A percentile compares a stretch with the other conserved stretches of the same genome.
Conservation (phyloP, 345 rosid species). For the Raphanus sativus region DNA sequence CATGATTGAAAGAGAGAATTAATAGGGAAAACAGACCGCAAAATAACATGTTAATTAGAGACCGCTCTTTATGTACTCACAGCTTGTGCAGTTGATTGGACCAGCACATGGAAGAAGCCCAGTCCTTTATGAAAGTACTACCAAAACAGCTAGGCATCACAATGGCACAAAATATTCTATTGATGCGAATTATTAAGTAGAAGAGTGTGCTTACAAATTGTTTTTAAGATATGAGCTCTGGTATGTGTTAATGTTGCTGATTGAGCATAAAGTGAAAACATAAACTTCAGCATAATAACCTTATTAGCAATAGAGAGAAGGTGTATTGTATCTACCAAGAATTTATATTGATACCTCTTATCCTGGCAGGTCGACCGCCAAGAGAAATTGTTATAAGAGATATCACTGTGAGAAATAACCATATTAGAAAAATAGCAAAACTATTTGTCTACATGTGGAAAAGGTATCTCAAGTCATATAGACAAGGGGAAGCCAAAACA, state of each 20-base stretch:
- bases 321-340: neutral
- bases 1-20: no score
- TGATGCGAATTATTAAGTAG: neutral
- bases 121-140: no score
- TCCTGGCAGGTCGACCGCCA: neutral
- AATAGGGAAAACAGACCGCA: no score
- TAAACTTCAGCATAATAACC: neutral
- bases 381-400: neutral
- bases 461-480: neutral
- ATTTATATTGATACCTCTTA: neutral
- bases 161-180: no score
- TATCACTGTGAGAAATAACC: neutral
- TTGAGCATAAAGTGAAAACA: neutral
- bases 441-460: neutral
- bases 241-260: constrained; percentile 25
- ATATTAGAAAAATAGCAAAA: neutral
- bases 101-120: no score
- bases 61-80: no score
- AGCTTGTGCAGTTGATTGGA: no score
- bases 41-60: no score
- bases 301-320: constrained; percentile 1
- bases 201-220: constrained; percentile 10
- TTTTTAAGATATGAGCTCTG: constrained; percentile 21
- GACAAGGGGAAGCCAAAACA: neutral
- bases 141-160: no score